Percentiles rank a stretch among this genome's conserved stretches.
These are phyloP conservation scores for Neofusicoccum ribis DNA, from an alignment of 2,329 filamentous ascomycete species.

Conservation along the genomic window DNA sequence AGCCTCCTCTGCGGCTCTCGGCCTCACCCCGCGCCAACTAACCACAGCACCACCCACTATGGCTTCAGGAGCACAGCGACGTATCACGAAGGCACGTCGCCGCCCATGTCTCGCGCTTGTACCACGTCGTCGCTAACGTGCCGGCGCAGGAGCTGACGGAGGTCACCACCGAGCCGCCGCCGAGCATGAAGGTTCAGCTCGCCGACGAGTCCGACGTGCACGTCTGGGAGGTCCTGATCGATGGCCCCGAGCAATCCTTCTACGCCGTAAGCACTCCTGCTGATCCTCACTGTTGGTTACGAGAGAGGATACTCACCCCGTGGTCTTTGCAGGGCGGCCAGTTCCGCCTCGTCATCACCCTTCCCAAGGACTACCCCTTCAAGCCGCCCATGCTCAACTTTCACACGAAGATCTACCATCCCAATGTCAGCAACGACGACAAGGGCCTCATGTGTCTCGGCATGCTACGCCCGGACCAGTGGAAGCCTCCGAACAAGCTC, in stretches of 20 bases:
- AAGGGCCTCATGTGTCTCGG: constrained; percentile 83
- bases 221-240: constrained; percentile 67
- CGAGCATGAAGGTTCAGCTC: constrained; percentile 58
- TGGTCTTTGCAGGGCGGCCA: constrained; percentile 58
- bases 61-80: constrained; percentile 15
- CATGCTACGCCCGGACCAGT: constrained; percentile 80
- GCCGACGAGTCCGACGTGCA: constrained; percentile 65
- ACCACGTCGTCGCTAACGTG: neutral
- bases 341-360: constrained; percentile 70
- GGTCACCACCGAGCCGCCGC: constrained; percentile 55
- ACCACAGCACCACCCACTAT: constrained; percentile 9
- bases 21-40: neutral
- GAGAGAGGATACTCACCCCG: constrained; percentile 21
- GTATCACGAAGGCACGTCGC: constrained; percentile 16
- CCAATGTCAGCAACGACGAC: constrained; percentile 87
- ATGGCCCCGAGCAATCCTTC: constrained; percentile 64
- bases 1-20: neutral
- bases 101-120: neutral
- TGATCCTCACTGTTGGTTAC: neutral
- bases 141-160: constrained; percentile 61
- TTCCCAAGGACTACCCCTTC: constrained; percentile 86
- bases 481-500: constrained; percentile 86
- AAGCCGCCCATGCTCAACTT: constrained; percentile 80
- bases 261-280: constrained; percentile 58
- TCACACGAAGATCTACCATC: constrained; percentile 90